Conservation (phyloP, 805 yeast genomes). For the Wickerhamiella parazyma region DNA sequence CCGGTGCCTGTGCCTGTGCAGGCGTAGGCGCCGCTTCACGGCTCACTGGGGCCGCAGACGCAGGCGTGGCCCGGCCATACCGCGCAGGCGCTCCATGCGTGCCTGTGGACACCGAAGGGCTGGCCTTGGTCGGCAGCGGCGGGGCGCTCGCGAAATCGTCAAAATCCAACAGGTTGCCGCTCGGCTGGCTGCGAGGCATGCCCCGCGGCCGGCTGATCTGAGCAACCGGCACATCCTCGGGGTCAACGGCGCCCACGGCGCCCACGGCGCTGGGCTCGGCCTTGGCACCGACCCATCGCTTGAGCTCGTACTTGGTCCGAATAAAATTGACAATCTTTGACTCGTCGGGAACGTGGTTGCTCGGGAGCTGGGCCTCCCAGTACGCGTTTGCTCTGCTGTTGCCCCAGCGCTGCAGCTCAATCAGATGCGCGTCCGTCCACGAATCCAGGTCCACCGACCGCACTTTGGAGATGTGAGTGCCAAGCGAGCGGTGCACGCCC, state of each 20-base stretch:
- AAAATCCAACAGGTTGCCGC: conserved; percentile 16
- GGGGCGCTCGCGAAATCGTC: conserved; percentile 11
- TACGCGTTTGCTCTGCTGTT: conserved; percentile 61
- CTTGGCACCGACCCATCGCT: conserved; percentile 67
- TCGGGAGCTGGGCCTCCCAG: conserved; percentile 76
- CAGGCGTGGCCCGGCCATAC: neutral
- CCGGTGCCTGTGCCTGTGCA: conserved; percentile 7
- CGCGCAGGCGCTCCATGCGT: neutral
- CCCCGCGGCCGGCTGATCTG: neutral
- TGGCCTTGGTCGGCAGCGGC: conserved; percentile 9
- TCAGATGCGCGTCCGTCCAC: conserved; percentile 90
- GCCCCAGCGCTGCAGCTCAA: conserved; percentile 74
- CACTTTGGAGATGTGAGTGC: conserved; percentile 87
- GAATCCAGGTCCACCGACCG: conserved; percentile 90
- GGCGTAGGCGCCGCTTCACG: conserved; percentile 5
- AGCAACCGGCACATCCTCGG: conserved; percentile 10
- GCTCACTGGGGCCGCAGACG: too few species aligned
- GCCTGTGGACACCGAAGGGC: neutral
- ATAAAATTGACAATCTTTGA: conserved; percentile 79
- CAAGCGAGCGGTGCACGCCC: conserved; percentile 89
- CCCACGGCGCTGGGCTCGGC: conserved; percentile 36
- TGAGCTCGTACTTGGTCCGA: conserved; percentile 79
- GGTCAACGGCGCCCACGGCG: too few species aligned
- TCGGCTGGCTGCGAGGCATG: neutral
- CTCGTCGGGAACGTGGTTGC: conserved; percentile 62